Percentiles rank a stretch among this genome's conserved stretches.
Conservation (phyloP, 148 eudicot species). For the Arbutus unedo region DNA sequence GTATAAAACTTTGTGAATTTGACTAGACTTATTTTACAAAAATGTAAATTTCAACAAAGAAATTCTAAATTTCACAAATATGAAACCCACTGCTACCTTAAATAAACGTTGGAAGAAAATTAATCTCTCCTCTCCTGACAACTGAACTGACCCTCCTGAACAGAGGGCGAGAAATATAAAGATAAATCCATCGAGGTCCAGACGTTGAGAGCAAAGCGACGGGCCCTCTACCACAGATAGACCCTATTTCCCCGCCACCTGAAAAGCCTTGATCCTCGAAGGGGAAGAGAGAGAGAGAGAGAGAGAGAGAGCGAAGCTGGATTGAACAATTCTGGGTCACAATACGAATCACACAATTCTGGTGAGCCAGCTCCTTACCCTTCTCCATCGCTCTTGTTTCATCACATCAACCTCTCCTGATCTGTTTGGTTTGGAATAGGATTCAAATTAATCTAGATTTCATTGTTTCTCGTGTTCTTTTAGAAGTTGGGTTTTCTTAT, state of each 20-base stretch:
- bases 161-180: background rate
- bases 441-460: background rate
- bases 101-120: too few species aligned
- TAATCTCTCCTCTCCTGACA: too few species aligned
- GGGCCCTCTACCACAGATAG: conserved; percentile 18
- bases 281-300: conserved; percentile 2
- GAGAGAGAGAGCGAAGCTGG: background rate
- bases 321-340: background rate
- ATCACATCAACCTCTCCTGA: background rate
- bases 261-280: background rate
- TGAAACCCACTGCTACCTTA: too few species aligned
- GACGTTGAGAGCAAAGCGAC: background rate
- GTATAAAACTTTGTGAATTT: too few species aligned
- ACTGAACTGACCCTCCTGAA: too few species aligned
- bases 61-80: too few species aligned
- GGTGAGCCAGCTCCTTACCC: background rate
- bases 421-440: background rate
- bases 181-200: background rate
- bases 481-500: background rate
- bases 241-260: conserved; percentile 19
- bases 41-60: too few species aligned
- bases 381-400: background rate
- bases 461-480: background rate
- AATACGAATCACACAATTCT: conserved; percentile 8
- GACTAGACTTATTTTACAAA: too few species aligned